These are phyloP conservation scores for Haplosporangium gracile DNA, from an alignment of 192 early-diverging fungal genomes.

Conservation along the genomic window DNA sequence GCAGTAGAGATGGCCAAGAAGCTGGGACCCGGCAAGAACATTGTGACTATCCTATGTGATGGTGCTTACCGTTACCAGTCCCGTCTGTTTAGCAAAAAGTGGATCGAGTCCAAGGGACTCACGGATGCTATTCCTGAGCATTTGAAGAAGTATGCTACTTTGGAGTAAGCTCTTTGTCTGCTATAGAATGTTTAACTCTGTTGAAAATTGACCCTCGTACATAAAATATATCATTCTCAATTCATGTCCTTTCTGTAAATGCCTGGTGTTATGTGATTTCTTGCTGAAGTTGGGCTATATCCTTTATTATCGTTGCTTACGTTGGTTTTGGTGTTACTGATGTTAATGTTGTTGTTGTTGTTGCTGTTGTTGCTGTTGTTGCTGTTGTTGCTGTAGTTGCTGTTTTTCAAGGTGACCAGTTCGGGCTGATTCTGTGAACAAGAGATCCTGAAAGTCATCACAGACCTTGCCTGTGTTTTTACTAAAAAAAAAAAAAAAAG, in stretches of 20 bases:
- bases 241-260: not conserved
- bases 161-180: constrained; percentile 42
- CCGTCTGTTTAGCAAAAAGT: constrained; percentile 84
- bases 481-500: too few species aligned
- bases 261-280: not conserved
- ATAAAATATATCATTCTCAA: not conserved
- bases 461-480: too few species aligned
- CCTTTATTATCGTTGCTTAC: not conserved
- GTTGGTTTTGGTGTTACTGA: too few species aligned
- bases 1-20: constrained; percentile 92
- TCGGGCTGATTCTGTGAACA: too few species aligned
- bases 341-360: not conserved
- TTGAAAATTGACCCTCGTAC: not conserved
- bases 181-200: not conserved
- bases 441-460: too few species aligned
- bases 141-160: constrained; percentile 87
- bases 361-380: not conserved
- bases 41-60: constrained; percentile 92
- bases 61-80: constrained; percentile 91
- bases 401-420: not conserved
- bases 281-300: not conserved
- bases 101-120: constrained; percentile 91
- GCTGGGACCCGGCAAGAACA: constrained; percentile 80
- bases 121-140: constrained; percentile 83
- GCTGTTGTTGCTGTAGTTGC: not conserved